Percentiles rank a stretch among this genome's conserved stretches.
These are phyloP conservation scores for Barnettozyma wickerhamii DNA, from an alignment of 805 yeast species.

Conservation along the genomic window DNA sequence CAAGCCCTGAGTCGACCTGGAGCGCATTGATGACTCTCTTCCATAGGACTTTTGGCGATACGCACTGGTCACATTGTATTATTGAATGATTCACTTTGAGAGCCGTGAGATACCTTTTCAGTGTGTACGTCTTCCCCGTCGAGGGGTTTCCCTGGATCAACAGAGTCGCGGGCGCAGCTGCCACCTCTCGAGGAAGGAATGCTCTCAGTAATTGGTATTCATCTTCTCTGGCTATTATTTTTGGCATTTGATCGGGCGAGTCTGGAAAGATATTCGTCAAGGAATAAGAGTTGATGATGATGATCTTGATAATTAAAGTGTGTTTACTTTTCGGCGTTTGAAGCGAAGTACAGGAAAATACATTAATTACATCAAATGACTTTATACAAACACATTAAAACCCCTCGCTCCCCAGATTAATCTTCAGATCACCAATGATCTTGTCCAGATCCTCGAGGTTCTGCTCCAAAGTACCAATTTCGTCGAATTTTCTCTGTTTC, in stretches of 20 bases:
- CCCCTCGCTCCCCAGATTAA: conserved; percentile 53
- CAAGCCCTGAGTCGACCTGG: conserved; percentile 12
- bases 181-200: conserved; percentile 10
- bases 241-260: background rate
- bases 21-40: conserved; percentile 14
- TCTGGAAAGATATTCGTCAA: background rate
- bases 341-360: too few species aligned
- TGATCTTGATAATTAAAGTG: too few species aligned
- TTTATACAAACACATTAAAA: too few species aligned
- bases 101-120: conserved; percentile 9
- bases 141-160: conserved; percentile 20
- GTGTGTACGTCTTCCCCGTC: conserved; percentile 22
- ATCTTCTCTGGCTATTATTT: conserved; percentile 14
- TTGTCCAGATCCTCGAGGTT: conserved; percentile 53
- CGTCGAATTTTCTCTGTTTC: conserved; percentile 71
- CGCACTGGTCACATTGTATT: conserved; percentile 25
- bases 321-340: background rate
- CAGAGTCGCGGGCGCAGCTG: conserved; percentile 8
- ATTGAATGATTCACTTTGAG: conserved; percentile 13
- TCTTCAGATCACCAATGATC: conserved; percentile 44
- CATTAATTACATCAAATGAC: too few species aligned
- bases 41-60: conserved; percentile 22
- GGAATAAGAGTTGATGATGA: too few species aligned
- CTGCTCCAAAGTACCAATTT: conserved; percentile 52
- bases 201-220: conserved; percentile 15